Base-by-base conservation (phyloP, 2,329 filamentous ascomycete species). In the Fusarium succisae region DNA sequence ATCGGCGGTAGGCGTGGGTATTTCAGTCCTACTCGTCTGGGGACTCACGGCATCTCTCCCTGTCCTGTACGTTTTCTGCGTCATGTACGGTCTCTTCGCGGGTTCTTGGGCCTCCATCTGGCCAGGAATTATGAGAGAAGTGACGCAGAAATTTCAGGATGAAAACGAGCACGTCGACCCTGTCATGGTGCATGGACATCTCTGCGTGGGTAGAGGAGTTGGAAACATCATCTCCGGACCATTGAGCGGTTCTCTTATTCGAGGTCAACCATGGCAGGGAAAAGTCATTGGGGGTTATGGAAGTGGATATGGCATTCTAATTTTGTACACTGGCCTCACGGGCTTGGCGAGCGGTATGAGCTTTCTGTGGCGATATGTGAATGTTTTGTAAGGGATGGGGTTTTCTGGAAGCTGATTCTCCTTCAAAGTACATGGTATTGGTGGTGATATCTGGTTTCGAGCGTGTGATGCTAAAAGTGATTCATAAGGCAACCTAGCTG, bases 11-110 rank as follows among this genome's bases (percentile, higher is more conserved):
- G 87, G 87, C 14, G 88, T 89, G 0, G 84, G 86, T 1, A 66
- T 89, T 13, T 86, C 87, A 1, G 87, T 86, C 0, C 84, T 92
- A 24, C 76, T 91, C 14, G 81, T 91, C 55, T 92, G 90, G 91
- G 90, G 89, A 1, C 77, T 86, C 22, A 84, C 87, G 28, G 83
- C 82, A 3, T 84, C 83, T 15, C 80, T 89, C 26, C 83, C 84
- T 3, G 79, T 88, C 7, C 81, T 92, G n/a, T 86, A 89, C 17
- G 74, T 87, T 20, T 92, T 91, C 77, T 87, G 89, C n/a, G 78
- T 91, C 24, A 83, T 86, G n/a, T 92, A 90, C 75, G 91, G 90
- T 2, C 85, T 91, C 69, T 92, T 91, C 57, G 89, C 90, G 0
- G 88, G 89, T 6, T 87, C 87, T 0, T 92, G 89, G 76, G 87